Evolutionary conservation across 1,139 yeast species (phyloP), one percentile per base, ranked within the genome.

Genomic region (Kodamaea arcana): DNA sequence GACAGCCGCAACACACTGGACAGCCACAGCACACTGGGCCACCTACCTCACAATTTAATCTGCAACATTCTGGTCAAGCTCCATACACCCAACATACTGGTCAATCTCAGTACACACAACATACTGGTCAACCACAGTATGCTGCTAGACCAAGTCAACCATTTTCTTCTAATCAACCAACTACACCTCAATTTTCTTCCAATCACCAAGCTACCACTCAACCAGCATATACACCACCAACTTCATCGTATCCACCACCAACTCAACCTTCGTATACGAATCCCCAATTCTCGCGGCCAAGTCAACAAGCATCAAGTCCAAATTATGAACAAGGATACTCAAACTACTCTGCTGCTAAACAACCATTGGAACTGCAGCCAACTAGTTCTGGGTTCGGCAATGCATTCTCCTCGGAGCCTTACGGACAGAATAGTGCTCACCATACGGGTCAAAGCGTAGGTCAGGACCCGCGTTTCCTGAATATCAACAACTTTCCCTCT

Each of bases 301-400:
- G 14, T 9, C 29, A n/a, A 29, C 31, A 29, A 24, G 14, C 22
- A 20, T 21, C 16, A 30, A 23, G 29, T 14, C 30, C n/a, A n/a
- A 27, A 23, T 21, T 31, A 23, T 31, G 28, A 17, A 27, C 35
- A 25, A 13, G 17, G 28, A 25, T 13, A 16, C 20, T 25, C 30
- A 29, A 32, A 24, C 32, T 29, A 30, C 39, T 31, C 18, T n/a
- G 33, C 32, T 12, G 31, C 38, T 9, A 35, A 38, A 15, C 42
- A 34, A 14, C 46, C 38, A 24, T 45, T 55, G 34, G 54, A 47
- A 31, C 60, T 49, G 33, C 70, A 64, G 38, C 62, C 62, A 20
- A 64, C 66, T 4, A 60, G 65, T 43, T 50, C 56, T 15, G 70
- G 69, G 1, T 64, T 64, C 41, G 70, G 69, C 3, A 62, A 64